Percentiles rank a stretch among this genome's conserved stretches.
Conservation (phyloP, 139 green algal genomes). For the Micractinium conductrix region DNA sequence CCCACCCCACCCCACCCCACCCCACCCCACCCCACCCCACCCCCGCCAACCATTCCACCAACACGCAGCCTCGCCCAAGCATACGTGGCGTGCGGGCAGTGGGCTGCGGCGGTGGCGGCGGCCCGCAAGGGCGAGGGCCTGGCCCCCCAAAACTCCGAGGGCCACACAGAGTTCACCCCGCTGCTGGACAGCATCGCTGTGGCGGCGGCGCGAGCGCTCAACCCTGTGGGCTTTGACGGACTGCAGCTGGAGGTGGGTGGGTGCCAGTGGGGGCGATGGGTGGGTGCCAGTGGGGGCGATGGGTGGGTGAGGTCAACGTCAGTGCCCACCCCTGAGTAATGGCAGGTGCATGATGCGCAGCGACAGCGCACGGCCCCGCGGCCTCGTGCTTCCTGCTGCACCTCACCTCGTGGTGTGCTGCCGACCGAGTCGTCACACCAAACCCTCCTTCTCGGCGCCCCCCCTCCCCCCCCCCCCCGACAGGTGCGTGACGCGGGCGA, state of each 20-base stretch:
- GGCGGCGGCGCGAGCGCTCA: conserved; percentile 43
- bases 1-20: too few relatives aligned
- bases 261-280: not conserved
- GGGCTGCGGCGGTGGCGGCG: conserved; percentile 25
- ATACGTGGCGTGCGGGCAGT: conserved; percentile 35
- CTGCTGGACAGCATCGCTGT: conserved; percentile 64
- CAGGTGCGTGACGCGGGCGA: conserved; percentile 67
- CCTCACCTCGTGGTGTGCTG: not conserved
- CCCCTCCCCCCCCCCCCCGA: not conserved
- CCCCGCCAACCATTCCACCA: too few relatives aligned
- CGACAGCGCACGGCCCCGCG: too few relatives aligned
- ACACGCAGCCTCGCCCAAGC: conserved; percentile 51
- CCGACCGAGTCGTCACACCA: not conserved
- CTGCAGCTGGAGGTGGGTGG: conserved; percentile 53
- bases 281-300: too few relatives aligned
- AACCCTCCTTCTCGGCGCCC: not conserved
- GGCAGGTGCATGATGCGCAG: too few relatives aligned
- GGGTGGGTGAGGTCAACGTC: too few relatives aligned
- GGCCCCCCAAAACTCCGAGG: conserved; percentile 10
- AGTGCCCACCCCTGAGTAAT: too few relatives aligned
- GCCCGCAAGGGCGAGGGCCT: conserved; percentile 40
- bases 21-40: too few relatives aligned
- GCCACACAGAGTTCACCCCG: conserved; percentile 50
- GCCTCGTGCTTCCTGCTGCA: too few relatives aligned
- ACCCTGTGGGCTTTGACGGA: conserved; percentile 61